These are phyloP conservation scores for Neofusicoccum sp. DNA, from an alignment of 2,329 filamentous ascomycete genomes.

Conservation along the genomic window DNA sequence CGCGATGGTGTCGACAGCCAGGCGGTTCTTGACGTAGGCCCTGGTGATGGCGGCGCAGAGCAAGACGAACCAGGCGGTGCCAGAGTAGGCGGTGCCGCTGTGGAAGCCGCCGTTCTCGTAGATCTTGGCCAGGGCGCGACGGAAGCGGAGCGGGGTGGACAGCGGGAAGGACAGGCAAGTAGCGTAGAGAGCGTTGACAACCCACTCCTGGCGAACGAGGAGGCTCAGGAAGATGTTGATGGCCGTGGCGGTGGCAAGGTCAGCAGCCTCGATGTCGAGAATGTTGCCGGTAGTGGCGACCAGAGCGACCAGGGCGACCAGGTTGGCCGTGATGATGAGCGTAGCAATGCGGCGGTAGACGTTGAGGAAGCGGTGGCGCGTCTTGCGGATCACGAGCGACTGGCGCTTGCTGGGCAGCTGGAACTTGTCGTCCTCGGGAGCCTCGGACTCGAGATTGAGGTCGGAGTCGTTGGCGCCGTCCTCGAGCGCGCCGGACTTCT, in stretches of 20 bases:
- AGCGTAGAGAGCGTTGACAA: constrained; percentile 31
- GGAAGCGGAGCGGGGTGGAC: constrained; percentile 26
- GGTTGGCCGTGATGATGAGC: constrained; percentile 41
- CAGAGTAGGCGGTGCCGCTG: constrained; percentile 32
- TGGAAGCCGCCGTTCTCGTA: constrained; percentile 37
- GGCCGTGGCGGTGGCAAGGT: constrained; percentile 31
- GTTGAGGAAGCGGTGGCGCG: constrained; percentile 21
- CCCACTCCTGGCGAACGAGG: constrained; percentile 32
- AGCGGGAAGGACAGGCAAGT: constrained; percentile 32
- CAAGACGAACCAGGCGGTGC: constrained; percentile 43
- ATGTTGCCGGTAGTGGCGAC: constrained; percentile 5
- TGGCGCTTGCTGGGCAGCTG: constrained; percentile 20
- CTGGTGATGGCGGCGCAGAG: constrained; percentile 35
- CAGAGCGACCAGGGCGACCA: constrained; percentile 26
- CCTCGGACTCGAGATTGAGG: neutral
- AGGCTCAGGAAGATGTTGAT: constrained; percentile 33
- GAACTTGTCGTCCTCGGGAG: neutral
- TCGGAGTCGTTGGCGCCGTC: neutral
- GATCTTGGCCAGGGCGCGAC: constrained; percentile 27
- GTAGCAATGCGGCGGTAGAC: constrained; percentile 45
- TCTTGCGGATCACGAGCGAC: constrained; percentile 20
- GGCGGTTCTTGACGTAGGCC: constrained; percentile 23
- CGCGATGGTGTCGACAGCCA: constrained; percentile 17
- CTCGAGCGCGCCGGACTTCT: neutral
- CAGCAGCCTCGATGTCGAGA: constrained; percentile 20